A percentile compares a stretch with the other conserved stretches of the same genome.
Conservation (phyloP, 2,329 filamentous ascomycete genomes). For the Sphaerulina vaccinii region DNA sequence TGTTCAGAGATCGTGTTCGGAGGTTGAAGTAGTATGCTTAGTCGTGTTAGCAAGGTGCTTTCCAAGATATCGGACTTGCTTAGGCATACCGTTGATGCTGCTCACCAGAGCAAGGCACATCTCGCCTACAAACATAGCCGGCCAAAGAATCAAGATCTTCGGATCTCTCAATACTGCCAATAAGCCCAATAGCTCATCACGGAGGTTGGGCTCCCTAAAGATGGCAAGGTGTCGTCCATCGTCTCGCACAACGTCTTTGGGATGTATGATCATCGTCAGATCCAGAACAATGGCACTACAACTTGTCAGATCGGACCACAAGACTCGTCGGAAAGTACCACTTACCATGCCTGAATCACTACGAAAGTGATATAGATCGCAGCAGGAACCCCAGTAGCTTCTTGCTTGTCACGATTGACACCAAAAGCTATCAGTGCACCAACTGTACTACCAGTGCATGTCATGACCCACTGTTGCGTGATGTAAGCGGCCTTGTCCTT, state of each 20-base stretch:
- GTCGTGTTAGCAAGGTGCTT: not conserved
- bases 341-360: not conserved
- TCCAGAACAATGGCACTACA: constrained; percentile 15
- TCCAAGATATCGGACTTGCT: not conserved
- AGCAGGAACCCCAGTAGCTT: not conserved
- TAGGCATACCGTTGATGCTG: constrained; percentile 14
- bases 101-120: constrained; percentile 26
- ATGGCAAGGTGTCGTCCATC: constrained; percentile 20
- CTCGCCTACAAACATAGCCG: constrained; percentile 23
- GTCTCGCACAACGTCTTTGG: constrained; percentile 18
- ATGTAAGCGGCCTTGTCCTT: constrained; percentile 26
- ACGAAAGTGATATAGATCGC: not conserved
- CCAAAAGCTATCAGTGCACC: constrained; percentile 1
- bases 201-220: constrained; percentile 8
- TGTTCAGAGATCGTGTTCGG: constrained; percentile 19
- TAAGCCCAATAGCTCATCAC: constrained; percentile 5
- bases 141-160: constrained; percentile 22
- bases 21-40: constrained; percentile 20
- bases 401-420: not conserved
- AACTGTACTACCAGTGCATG: not conserved
- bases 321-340: not conserved
- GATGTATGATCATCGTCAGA: constrained; percentile 10
- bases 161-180: constrained; percentile 19
- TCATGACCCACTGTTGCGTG: constrained; percentile 4
- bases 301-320: not conserved